These are phyloP conservation scores for Penicillium rolfsii DNA, from an alignment of 2,329 filamentous ascomycete genomes.

Conservation along the genomic window DNA sequence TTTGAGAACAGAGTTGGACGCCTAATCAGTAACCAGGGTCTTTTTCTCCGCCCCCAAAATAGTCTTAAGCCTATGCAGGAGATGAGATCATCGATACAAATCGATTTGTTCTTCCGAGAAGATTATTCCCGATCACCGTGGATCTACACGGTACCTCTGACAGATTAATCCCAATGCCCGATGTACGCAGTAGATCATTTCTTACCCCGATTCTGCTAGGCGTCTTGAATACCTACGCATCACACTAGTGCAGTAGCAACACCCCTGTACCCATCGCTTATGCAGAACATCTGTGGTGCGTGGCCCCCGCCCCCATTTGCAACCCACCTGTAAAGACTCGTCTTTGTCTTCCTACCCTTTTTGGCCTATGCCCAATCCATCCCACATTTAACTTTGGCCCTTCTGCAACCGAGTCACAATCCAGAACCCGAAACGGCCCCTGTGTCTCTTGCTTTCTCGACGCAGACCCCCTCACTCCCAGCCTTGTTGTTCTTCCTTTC, in stretches of 20 bases:
- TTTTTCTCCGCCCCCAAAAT: not conserved
- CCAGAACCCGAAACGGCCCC: slow-evolving; percentile 8
- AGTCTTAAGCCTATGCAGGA: not conserved
- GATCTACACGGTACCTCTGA: not conserved
- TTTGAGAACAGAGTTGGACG: not conserved
- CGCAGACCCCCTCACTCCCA: not conserved
- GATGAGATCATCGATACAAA: not conserved
- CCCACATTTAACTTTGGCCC: not conserved
- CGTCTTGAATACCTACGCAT: not conserved
- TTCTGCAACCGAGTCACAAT: slow-evolving; percentile 5
- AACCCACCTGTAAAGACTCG: slow-evolving; percentile 5
- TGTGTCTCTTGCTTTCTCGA: not conserved
- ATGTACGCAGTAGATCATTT: not conserved
- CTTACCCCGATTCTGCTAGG: not conserved
- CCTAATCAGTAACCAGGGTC: not conserved
- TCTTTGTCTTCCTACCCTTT: not conserved
- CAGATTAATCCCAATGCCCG: not conserved
- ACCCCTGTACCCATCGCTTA: slow-evolving; percentile 12
- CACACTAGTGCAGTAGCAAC: slow-evolving; percentile 3
- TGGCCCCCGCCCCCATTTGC: not conserved
- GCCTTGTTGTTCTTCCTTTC: slow-evolving; percentile 1
- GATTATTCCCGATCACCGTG: not conserved
- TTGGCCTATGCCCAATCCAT: not conserved
- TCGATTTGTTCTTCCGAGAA: not conserved
- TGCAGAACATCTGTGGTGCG: slow-evolving; percentile 21